phyloP scores from a whole-genome alignment of 2,329 filamentous ascomycete species.

The Sporothrix luriei region DNA sequence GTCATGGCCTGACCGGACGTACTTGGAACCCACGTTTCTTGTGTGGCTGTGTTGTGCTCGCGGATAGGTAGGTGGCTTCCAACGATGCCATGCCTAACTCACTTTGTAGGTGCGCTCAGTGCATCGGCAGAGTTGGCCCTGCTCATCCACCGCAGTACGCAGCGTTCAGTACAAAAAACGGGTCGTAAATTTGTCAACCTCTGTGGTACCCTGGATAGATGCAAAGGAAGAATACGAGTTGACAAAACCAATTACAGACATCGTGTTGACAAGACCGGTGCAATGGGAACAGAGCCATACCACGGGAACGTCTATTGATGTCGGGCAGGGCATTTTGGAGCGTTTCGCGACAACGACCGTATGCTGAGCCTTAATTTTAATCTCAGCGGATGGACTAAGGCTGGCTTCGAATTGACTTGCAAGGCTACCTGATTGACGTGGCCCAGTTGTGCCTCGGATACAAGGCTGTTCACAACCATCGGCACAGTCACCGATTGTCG shows the following conservation, averaged over 20 bases:
- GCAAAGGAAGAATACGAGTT: neutral
- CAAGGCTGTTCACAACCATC: neutral
- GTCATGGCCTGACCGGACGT: too few relatives aligned
- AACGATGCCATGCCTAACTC: neutral
- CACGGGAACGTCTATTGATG: neutral
- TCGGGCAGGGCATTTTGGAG: neutral
- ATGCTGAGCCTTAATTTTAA: neutral
- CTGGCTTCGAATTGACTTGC: neutral
- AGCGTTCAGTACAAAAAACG: neutral
- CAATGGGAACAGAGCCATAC: neutral
- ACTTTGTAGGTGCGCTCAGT: neutral
- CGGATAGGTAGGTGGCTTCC: too few relatives aligned
- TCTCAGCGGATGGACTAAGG: neutral
- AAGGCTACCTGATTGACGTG: neutral
- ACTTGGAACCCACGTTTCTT: too few relatives aligned
- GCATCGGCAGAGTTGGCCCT: neutral
- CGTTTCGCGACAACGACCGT: neutral
- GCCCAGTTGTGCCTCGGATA: neutral
- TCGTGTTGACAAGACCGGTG: neutral
- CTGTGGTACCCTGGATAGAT: neutral
- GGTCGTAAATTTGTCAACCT: neutral
- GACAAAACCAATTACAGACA: neutral
- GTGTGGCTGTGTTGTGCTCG: too few relatives aligned
- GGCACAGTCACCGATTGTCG: neutral
- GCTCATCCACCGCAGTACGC: neutral